Conservation (phyloP, 306 rosid genomes). For the Alnus glutinosa region DNA sequence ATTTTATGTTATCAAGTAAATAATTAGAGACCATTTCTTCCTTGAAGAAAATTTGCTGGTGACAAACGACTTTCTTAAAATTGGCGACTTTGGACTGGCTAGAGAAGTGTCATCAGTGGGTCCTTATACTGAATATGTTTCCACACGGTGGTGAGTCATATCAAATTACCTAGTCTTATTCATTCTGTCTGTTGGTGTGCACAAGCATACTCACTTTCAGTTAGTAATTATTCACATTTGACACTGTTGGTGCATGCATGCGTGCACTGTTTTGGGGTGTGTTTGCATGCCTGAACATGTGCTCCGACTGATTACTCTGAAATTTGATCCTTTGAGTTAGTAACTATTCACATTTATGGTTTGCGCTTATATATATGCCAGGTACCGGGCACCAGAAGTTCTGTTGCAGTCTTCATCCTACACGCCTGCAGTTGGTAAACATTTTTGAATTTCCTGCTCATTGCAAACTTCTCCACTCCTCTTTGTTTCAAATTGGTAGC, state of each 20-base stretch:
- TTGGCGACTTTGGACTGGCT: slow-evolving; percentile 92
- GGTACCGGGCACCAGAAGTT: slow-evolving; percentile 96
- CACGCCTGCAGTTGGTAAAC: slow-evolving; percentile 85
- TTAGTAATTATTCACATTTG: no score
- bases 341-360: slow-evolving; percentile 12
- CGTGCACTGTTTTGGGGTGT: not conserved
- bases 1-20: slow-evolving; percentile 16
- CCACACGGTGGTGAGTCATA: slow-evolving; percentile 88
- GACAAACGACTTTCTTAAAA: slow-evolving; percentile 68
- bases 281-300: not conserved
- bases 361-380: slow-evolving; percentile 29
- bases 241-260: not conserved
- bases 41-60: slow-evolving; percentile 77
- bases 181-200: not conserved
- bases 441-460: slow-evolving; percentile 11
- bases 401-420: slow-evolving; percentile 67
- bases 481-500: not conserved
- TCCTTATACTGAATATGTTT: slow-evolving; percentile 91
- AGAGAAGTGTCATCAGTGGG: slow-evolving; percentile 82
- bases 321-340: not conserved
- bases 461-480: slow-evolving; percentile 13
- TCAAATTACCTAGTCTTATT: slow-evolving; percentile 1
- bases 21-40: slow-evolving; percentile 16
- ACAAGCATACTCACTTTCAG: no score
- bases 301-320: not conserved